Percentiles rank a stretch among this genome's conserved stretches.
phyloP scores from a whole-genome alignment of 2,329 filamentous ascomycete species.

The Colletotrichum endophyticum region DNA sequence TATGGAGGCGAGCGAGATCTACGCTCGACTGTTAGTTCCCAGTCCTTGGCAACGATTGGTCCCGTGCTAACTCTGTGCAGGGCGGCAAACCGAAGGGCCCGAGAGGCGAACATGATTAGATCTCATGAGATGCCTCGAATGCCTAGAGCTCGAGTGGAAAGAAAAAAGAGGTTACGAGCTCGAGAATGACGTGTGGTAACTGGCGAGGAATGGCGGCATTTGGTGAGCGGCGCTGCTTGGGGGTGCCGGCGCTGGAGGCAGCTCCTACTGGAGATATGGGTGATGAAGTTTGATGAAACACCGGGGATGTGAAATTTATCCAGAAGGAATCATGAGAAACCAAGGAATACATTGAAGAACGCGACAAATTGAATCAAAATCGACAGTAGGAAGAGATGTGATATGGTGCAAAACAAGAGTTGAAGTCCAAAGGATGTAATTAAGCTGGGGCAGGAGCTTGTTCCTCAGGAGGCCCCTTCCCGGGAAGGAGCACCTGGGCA shows the following conservation, averaged over 20 bases:
- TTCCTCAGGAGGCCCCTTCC: background rate
- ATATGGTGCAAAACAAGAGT: background rate
- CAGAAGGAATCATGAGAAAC: background rate
- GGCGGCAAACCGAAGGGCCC: background rate
- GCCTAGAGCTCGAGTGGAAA: background rate
- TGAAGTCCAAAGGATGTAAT: background rate
- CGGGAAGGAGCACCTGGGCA: background rate
- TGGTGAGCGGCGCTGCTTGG: background rate
- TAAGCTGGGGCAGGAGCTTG: background rate
- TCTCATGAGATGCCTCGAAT: background rate
- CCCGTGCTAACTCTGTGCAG: background rate
- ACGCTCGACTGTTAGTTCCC: background rate
- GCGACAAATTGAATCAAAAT: background rate
- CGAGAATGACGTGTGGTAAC: background rate
- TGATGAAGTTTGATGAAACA: background rate
- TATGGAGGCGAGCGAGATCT: background rate
- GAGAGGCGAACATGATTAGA: background rate
- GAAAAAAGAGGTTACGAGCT: background rate
- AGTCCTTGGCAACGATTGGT: no score
- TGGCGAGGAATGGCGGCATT: background rate
- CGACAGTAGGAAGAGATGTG: background rate
- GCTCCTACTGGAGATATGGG: background rate
- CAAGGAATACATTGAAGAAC: background rate
- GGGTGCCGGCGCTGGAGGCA: background rate
- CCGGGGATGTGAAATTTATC: background rate